These are phyloP conservation scores for Suaeda aralocaspica DNA, from an alignment of 148 eudicot species.

Conservation along the genomic window DNA sequence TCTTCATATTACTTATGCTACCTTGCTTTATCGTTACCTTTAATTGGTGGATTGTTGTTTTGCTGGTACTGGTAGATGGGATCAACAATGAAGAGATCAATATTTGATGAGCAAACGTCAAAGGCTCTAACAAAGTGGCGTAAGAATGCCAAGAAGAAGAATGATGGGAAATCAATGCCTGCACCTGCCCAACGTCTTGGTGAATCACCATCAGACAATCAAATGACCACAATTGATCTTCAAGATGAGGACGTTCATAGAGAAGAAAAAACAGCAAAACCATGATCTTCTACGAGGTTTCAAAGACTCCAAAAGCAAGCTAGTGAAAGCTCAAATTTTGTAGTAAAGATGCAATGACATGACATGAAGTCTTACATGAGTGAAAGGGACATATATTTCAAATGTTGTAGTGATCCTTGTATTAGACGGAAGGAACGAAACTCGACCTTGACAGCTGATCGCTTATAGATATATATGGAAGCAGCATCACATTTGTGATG, in stretches of 20 bases:
- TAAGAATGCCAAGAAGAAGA: slow-evolving; percentile 49
- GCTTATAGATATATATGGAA: neutral
- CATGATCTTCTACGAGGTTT: neutral
- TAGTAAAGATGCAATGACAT: neutral
- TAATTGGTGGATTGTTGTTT: neutral
- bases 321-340: neutral
- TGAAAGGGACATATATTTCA: neutral
- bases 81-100: slow-evolving; percentile 77
- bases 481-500: neutral
- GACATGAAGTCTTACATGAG: neutral
- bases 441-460: neutral
- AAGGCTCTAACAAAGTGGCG: slow-evolving; percentile 80
- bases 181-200: slow-evolving; percentile 30
- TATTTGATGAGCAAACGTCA: slow-evolving; percentile 87
- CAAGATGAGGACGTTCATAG: neutral
- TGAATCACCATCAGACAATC: slow-evolving; percentile 5
- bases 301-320: neutral
- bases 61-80: slow-evolving; percentile 60
- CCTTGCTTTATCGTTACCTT: too few species aligned
- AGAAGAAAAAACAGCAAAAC: neutral
- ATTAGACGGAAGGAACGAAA: neutral
- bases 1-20: too few species aligned
- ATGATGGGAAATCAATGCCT: slow-evolving; percentile 22
- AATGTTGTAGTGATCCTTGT: neutral
- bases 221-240: slow-evolving; percentile 6